Evolutionary conservation across 768 basidiomycete species (phyloP).

Genomic region (Sporobolomyces phaffii): DNA sequence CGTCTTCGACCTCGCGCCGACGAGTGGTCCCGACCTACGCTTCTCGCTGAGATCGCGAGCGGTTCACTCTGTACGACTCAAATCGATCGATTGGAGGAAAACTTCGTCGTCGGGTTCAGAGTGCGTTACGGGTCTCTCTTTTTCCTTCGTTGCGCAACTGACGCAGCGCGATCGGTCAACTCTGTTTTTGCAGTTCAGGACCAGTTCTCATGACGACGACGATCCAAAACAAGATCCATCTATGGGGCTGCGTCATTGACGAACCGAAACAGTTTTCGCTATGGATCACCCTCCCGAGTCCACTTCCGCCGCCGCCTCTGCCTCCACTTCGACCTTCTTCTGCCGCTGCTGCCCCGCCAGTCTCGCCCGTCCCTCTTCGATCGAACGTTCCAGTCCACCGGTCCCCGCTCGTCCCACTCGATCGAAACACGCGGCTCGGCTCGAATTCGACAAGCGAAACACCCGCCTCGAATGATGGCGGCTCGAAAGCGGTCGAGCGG

Average conservation of each 20-base stretch:
- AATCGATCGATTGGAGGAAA: background rate
- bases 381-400: no score
- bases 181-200: slow-evolving; percentile 5
- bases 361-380: no score
- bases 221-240: slow-evolving; percentile 24
- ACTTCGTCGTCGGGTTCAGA: background rate
- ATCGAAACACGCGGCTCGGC: background rate
- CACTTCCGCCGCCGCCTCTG: background rate
- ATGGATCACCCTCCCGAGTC: slow-evolving; percentile 18
- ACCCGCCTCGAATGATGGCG: background rate
- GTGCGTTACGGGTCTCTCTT: background rate
- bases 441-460: background rate
- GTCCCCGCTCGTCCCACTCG: background rate
- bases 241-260: slow-evolving; percentile 41
- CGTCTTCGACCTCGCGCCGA: background rate
- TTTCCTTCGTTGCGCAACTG: no score
- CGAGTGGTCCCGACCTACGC: background rate
- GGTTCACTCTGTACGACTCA: background rate
- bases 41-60: background rate
- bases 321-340: background rate
- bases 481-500: background rate
- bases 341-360: no score
- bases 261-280: slow-evolving; percentile 41
- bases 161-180: no score
- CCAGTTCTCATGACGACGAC: slow-evolving; percentile 37